Evolutionary conservation across 2,329 filamentous ascomycete genomes (phyloP).

Genomic region (Dactylonectria estremocensis): DNA sequence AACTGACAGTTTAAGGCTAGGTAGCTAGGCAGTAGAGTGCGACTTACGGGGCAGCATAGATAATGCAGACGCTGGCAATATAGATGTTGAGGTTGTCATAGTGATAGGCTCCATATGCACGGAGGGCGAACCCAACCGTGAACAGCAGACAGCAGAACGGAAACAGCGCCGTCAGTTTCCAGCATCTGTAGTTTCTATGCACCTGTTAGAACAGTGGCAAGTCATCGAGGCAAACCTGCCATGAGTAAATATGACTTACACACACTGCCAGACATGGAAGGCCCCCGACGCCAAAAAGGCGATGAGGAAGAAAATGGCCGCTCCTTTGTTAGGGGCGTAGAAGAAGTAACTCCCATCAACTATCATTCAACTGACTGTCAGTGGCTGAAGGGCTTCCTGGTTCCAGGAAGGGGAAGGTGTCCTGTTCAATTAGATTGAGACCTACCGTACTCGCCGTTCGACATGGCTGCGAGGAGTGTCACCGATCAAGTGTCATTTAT

Average conservation of each 20-base stretch:
- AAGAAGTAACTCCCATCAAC: slow-evolving; percentile 62
- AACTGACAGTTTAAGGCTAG: background rate
- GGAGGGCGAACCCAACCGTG: slow-evolving; percentile 67
- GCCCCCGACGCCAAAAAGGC: slow-evolving; percentile 57
- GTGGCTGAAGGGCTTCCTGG: background rate
- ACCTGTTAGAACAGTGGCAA: background rate
- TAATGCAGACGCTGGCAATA: slow-evolving; percentile 54
- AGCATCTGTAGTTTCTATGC: slow-evolving; percentile 68
- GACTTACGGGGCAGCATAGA: slow-evolving; percentile 54
- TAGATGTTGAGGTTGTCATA: slow-evolving; percentile 51
- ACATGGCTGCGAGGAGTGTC: slow-evolving; percentile 33
- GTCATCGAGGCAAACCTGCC: background rate
- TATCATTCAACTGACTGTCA: slow-evolving; percentile 33
- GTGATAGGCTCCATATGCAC: slow-evolving; percentile 52
- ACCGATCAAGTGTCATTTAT: background rate
- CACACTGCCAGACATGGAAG: slow-evolving; percentile 60
- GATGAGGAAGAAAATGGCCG: slow-evolving; percentile 63
- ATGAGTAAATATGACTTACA: slow-evolving; percentile 56
- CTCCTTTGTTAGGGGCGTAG: slow-evolving; percentile 64
- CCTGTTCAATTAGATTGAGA: background rate
- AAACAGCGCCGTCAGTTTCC: slow-evolving; percentile 69
- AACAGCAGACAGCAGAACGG: slow-evolving; percentile 70
- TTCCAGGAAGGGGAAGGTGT: background rate
- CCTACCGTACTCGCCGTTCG: slow-evolving; percentile 53
- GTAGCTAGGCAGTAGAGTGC: background rate